Percentiles rank a stretch among this genome's conserved stretches.
Evolutionary conservation across 257 asterid genomes (phyloP).

Genomic region (Avicennia marina): DNA sequence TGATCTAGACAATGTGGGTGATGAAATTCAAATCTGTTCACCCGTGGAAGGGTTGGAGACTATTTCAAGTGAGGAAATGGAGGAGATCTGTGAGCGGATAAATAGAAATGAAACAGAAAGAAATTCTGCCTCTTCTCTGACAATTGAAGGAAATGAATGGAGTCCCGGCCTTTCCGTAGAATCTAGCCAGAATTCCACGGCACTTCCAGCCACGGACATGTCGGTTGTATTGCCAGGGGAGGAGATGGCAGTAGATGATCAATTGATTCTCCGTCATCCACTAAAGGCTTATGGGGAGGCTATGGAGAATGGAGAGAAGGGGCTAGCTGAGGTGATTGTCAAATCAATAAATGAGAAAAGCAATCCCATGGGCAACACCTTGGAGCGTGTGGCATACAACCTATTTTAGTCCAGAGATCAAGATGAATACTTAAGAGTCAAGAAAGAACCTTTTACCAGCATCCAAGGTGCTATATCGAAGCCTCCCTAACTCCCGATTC

Average conservation of each 20-base stretch:
- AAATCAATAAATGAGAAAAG: slow-evolving; percentile 38
- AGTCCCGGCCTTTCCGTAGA: slow-evolving; percentile 35
- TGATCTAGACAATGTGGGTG: slow-evolving; percentile 29
- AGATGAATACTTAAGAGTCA: slow-evolving; percentile 46
- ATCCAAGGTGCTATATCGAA: slow-evolving; percentile 41
- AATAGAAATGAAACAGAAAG: slow-evolving; percentile 28
- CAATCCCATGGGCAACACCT: slow-evolving; percentile 41
- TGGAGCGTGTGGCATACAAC: slow-evolving; percentile 53
- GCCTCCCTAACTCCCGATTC: slow-evolving; percentile 48
- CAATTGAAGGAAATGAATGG: slow-evolving; percentile 28
- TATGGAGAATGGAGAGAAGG: slow-evolving; percentile 41
- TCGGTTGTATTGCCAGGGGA: slow-evolving; percentile 23
- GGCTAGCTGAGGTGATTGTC: slow-evolving; percentile 41
- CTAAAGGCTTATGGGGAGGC: slow-evolving; percentile 64
- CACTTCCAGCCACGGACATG: slow-evolving; percentile 6
- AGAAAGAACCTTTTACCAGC: slow-evolving; percentile 42
- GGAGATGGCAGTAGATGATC: slow-evolving; percentile 32
- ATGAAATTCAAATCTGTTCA: slow-evolving; percentile 21
- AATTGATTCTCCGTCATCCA: slow-evolving; percentile 40
- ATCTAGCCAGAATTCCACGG: slow-evolving; percentile 23
- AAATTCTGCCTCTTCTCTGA: slow-evolving; percentile 21
- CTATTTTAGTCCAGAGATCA: slow-evolving; percentile 37
- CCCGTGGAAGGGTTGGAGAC: slow-evolving; percentile 25
- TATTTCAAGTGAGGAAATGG: slow-evolving; percentile 17
- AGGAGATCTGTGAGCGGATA: slow-evolving; percentile 35